Conservation (phyloP, 306 rosid species). For the Dalbergia cultrata region DNA sequence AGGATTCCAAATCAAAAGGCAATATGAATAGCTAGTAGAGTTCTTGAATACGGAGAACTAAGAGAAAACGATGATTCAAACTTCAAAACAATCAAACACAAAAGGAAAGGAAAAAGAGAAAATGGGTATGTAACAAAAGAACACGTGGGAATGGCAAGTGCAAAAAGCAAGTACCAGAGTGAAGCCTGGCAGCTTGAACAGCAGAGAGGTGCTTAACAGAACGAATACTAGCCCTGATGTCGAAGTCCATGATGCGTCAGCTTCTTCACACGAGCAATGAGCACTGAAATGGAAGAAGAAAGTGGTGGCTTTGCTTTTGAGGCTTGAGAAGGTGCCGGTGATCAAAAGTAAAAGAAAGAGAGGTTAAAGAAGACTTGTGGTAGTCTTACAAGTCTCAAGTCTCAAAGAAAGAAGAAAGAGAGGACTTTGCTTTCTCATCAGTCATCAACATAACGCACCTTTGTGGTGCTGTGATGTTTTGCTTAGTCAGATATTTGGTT, state of each 20-base stretch:
- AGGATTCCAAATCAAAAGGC: conserved; percentile 5
- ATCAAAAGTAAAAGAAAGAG: not conserved
- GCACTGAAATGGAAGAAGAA: not conserved
- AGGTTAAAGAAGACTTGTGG: conserved; percentile 1
- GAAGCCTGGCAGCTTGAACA: conserved; percentile 69
- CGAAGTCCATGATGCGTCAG: conserved; percentile 72
- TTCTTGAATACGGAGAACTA: not conserved
- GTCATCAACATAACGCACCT: not conserved
- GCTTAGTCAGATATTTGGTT: conserved; percentile 51
- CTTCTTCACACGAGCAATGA: conserved; percentile 38
- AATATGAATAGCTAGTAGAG: not conserved
- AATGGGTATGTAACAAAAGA: conserved; percentile 4
- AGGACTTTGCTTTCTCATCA: conserved; percentile 25
- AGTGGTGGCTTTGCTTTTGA: conserved; percentile 38
- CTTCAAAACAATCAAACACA: not conserved
- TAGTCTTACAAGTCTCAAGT: too few species aligned
- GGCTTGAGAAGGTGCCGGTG: not conserved
- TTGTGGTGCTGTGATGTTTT: conserved; percentile 49
- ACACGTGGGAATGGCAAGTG: not conserved
- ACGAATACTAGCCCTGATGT: conserved; percentile 71
- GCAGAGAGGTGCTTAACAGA: conserved; percentile 68
- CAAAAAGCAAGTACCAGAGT: conserved; percentile 61
- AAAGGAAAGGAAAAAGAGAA: not conserved
- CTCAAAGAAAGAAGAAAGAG: not conserved
- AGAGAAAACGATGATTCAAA: conserved; percentile 8